phyloP scores from a whole-genome alignment of 805 yeast genomes.

The Wickerhamiella musiphila region DNA sequence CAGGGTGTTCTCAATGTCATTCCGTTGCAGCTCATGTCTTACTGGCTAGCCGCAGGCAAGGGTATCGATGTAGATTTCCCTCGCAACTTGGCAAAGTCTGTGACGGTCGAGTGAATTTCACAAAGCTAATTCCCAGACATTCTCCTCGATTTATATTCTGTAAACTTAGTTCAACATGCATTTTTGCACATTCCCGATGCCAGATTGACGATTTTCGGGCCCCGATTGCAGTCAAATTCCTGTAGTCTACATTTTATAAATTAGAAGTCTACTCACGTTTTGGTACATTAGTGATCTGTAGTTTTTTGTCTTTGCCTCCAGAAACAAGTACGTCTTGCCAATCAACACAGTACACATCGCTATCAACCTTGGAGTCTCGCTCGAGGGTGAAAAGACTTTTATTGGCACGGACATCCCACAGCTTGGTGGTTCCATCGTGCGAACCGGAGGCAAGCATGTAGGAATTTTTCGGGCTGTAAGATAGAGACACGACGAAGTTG shows the following conservation, averaged over 20 bases:
- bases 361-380: constrained; percentile 35
- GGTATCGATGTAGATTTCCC: constrained; percentile 98
- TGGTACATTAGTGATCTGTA: constrained; percentile 53
- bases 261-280: constrained; percentile 5
- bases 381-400: constrained; percentile 66
- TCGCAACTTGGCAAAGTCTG: constrained; percentile 94
- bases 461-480: constrained; percentile 58
- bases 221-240: no score
- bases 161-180: neutral
- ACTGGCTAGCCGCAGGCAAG: constrained; percentile 88
- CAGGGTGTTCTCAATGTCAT: constrained; percentile 91
- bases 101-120: constrained; percentile 64
- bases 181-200: neutral
- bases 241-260: neutral
- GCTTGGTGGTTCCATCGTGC: constrained; percentile 89
- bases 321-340: constrained; percentile 80
- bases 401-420: constrained; percentile 89
- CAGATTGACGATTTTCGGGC: no score
- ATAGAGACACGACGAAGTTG: constrained; percentile 71
- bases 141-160: neutral
- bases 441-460: constrained; percentile 78
- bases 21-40: constrained; percentile 89
- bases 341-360: constrained; percentile 69
- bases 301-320: constrained; percentile 87
- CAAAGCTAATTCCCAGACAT: neutral